Conservation (phyloP, 225 moss, liverwort and hornwort genomes). For the Physcomitrellopsis africana region DNA sequence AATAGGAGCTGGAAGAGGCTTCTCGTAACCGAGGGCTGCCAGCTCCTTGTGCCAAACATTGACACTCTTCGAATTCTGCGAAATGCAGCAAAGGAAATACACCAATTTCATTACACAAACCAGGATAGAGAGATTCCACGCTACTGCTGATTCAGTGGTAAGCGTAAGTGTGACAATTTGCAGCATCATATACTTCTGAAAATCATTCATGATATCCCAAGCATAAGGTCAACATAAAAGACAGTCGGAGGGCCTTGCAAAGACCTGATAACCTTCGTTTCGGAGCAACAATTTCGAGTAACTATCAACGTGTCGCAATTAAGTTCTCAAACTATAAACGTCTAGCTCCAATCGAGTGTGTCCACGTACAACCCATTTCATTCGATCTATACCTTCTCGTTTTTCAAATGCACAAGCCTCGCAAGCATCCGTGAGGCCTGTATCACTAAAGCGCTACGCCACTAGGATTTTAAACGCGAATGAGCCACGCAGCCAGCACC, state of each 20-base stretch:
- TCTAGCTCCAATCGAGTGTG: neutral
- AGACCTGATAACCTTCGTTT: neutral
- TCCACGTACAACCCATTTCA: neutral
- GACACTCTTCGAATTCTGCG: neutral
- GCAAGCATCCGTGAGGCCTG: too few species aligned
- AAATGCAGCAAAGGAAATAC: neutral
- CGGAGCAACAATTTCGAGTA: neutral
- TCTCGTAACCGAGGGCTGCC: conserved; percentile 8
- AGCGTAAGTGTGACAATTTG: neutral
- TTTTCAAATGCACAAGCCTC: neutral
- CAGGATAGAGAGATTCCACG: neutral
- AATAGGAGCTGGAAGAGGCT: conserved; percentile 30
- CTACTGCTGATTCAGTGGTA: neutral
- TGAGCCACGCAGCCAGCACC: too few species aligned
- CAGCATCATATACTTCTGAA: neutral
- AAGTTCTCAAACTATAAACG: neutral
- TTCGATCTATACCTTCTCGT: neutral
- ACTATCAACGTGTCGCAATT: too few species aligned
- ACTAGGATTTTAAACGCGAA: too few species aligned
- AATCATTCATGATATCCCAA: neutral
- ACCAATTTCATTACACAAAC: neutral
- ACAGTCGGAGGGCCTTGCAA: neutral
- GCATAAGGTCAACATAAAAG: neutral
- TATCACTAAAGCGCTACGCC: too few species aligned
- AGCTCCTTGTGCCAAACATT: conserved; percentile 22